phyloP scores from a whole-genome alignment of 73 alveolate species.

The Paramecium octaurelia region DNA sequence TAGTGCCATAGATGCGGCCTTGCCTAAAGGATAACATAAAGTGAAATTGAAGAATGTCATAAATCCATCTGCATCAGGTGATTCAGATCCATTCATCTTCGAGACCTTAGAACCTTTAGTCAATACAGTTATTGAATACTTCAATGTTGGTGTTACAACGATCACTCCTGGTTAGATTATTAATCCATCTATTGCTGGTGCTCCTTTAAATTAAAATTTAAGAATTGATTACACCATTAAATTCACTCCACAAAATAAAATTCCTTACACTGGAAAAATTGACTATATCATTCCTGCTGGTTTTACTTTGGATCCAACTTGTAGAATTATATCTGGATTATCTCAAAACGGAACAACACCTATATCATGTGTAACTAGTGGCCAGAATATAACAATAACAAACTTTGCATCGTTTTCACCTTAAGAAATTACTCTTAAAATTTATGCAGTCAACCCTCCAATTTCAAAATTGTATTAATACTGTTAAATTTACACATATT shows the following conservation, averaged over 20 bases:
- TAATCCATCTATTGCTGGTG: conserved; percentile 50
- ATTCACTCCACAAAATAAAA: conserved; percentile 50
- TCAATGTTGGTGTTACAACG: background rate
- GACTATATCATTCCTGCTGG: background rate
- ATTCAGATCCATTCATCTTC: conserved; percentile 35
- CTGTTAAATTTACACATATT: conserved; percentile 26
- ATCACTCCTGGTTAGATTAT: conserved; percentile 48
- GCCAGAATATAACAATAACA: conserved; percentile 10
- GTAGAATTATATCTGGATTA: conserved; percentile 49
- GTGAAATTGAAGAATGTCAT: conserved; percentile 12
- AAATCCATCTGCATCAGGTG: conserved; percentile 53
- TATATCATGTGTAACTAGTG: conserved; percentile 35
- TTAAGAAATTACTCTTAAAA: conserved; percentile 26
- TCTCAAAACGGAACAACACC: conserved; percentile 8
- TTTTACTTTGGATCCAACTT: conserved; percentile 40
- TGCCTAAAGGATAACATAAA: background rate
- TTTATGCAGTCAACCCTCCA: conserved; percentile 53
- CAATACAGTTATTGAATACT: conserved; percentile 17
- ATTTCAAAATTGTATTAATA: background rate
- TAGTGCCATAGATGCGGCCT: conserved; percentile 30
- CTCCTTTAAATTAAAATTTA: conserved; percentile 49
- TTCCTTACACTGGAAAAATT: conserved; percentile 39
- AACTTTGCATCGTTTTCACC: conserved; percentile 31
- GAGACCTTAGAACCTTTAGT: conserved; percentile 15
- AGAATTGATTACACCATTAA: conserved; percentile 56